A percentile compares a stretch with the other conserved stretches of the same genome.
phyloP scores from a whole-genome alignment of 1,139 yeast genomes.

The Yamadazyma mexicana region DNA sequence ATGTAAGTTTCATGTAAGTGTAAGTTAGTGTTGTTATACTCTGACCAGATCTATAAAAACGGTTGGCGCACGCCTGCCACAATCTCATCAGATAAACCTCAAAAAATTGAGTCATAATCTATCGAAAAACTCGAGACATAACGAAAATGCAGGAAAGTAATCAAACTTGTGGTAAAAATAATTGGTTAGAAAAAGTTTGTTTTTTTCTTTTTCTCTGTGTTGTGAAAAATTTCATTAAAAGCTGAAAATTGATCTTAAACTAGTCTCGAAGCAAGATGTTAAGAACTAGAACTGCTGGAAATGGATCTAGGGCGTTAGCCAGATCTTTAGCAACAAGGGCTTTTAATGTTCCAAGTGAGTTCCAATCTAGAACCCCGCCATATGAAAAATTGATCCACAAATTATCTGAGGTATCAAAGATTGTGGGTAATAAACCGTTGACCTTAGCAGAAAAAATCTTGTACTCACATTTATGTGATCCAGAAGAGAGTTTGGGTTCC shows the following conservation, averaged over 20 bases:
- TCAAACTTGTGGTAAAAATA: slow-evolving; percentile 10
- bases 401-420: slow-evolving; percentile 58
- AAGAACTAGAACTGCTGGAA: slow-evolving; percentile 3
- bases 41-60: neutral
- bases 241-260: neutral
- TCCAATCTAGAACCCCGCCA: slow-evolving; percentile 77
- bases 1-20: too few relatives aligned
- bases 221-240: neutral
- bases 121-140: neutral
- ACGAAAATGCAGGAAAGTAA: slow-evolving; percentile 8
- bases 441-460: slow-evolving; percentile 92
- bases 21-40: too few relatives aligned
- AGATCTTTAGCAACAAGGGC: slow-evolving; percentile 34
- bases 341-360: slow-evolving; percentile 55
- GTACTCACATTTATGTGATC: slow-evolving; percentile 85
- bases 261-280: slow-evolving; percentile 1
- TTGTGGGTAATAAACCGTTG: slow-evolving; percentile 70
- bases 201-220: neutral
- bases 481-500: slow-evolving; percentile 69
- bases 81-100: neutral
- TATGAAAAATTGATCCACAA: slow-evolving; percentile 72
- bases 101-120: slow-evolving; percentile 10
- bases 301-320: neutral
- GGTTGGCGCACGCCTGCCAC: neutral
- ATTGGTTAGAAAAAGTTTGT: slow-evolving; percentile 14